Evolutionary conservation across 495 filamentous ascomycete species (phyloP).

Genomic region (Penicillium odoratum): DNA sequence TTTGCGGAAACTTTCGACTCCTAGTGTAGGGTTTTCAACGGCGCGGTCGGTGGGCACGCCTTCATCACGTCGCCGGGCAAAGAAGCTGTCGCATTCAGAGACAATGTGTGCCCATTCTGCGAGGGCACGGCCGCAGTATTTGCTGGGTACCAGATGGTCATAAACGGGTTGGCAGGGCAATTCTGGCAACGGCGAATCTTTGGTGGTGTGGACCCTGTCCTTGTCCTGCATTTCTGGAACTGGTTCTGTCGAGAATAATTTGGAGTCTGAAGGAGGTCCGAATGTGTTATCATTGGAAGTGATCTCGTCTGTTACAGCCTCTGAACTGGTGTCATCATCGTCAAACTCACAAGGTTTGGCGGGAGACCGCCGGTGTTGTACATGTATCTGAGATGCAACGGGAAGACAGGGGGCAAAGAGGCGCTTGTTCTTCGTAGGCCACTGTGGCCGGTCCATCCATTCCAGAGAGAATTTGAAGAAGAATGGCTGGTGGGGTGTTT

Average conservation of each 20-base stretch:
- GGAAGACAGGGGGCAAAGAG: conserved; percentile 77
- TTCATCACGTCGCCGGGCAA: conserved; percentile 81
- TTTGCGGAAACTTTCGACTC: conserved; percentile 80
- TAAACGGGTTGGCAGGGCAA: conserved; percentile 21
- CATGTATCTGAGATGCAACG: conserved; percentile 56
- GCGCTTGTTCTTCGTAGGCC: conserved; percentile 54
- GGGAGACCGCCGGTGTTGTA: conserved; percentile 37
- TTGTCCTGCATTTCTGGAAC: conserved; percentile 11
- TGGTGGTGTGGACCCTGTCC: conserved; percentile 17
- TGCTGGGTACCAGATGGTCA: conserved; percentile 47
- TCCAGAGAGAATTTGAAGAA: conserved; percentile 81
- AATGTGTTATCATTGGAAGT: not conserved
- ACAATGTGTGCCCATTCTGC: conserved; percentile 90
- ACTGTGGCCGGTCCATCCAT: conserved; percentile 62
- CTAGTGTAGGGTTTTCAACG: conserved; percentile 85
- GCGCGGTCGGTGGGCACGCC: conserved; percentile 72
- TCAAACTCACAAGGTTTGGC: conserved; percentile 29
- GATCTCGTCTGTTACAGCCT: not conserved
- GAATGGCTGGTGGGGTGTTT: conserved; percentile 57
- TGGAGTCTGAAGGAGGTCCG: not conserved
- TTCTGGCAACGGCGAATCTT: conserved; percentile 25
- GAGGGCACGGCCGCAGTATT: conserved; percentile 83
- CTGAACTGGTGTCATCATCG: conserved; percentile 23
- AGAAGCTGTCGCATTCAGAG: conserved; percentile 87
- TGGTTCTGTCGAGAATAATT: not conserved